Evolutionary conservation across 371 early-diverging fungal genomes (phyloP).

Genomic region (Thermomucor indicae-seudaticae): DNA sequence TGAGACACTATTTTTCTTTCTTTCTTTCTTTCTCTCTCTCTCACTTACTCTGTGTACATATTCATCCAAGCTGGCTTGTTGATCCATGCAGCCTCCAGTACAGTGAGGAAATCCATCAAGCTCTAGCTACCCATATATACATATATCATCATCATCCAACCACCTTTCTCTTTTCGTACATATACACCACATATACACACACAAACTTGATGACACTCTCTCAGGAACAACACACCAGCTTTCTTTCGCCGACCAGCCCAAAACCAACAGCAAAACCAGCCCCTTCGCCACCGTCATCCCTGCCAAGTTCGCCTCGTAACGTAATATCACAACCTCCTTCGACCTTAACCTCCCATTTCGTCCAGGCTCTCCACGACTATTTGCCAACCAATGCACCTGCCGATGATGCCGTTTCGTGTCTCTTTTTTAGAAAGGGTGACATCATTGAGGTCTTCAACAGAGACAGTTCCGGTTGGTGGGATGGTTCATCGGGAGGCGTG

Average conservation of each 20-base stretch:
- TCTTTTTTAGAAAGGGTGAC: slow-evolving; percentile 42
- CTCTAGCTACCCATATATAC: too few relatives aligned
- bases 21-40: slow-evolving; percentile 6
- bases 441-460: slow-evolving; percentile 50
- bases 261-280: slow-evolving; percentile 4
- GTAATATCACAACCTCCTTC: slow-evolving; percentile 5
- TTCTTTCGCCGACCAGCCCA: not conserved
- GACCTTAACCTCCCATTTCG: slow-evolving; percentile 34
- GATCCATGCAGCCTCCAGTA: too few relatives aligned
- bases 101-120: too few relatives aligned
- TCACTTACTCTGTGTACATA: slow-evolving; percentile 10
- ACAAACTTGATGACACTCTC: not conserved
- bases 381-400: slow-evolving; percentile 33
- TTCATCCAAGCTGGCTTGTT: not conserved
- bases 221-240: too few relatives aligned
- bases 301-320: slow-evolving; percentile 13
- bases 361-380: slow-evolving; percentile 47
- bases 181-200: not conserved
- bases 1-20: slow-evolving; percentile 4
- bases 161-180: not conserved
- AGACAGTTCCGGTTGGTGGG: slow-evolving; percentile 54
- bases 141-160: too few relatives aligned
- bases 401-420: slow-evolving; percentile 32
- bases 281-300: slow-evolving; percentile 13
- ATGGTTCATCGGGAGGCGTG: slow-evolving; percentile 37